Conservation (phyloP, 495 filamentous ascomycete species). For the Aspergillus avenaceus region DNA sequence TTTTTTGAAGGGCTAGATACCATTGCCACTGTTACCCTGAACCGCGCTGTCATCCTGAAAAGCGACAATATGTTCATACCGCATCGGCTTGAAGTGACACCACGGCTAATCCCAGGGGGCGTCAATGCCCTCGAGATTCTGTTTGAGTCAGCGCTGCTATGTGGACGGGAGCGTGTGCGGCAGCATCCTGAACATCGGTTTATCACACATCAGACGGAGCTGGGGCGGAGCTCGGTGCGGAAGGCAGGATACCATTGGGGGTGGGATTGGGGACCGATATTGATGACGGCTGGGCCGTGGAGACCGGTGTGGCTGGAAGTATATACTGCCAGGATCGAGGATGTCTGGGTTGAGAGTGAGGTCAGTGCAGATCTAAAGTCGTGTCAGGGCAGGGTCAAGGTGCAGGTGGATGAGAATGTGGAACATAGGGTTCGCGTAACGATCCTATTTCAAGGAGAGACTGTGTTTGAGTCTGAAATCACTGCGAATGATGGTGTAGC, state of each 20-base stretch:
- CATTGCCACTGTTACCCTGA: constrained; percentile 64
- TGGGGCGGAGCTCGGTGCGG: constrained; percentile 57
- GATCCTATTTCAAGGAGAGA: neutral
- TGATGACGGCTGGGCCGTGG: constrained; percentile 72
- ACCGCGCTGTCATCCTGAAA: constrained; percentile 59
- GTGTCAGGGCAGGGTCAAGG: constrained; percentile 1
- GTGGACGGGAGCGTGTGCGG: constrained; percentile 33
- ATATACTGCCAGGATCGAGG: constrained; percentile 51
- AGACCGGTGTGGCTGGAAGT: constrained; percentile 63
- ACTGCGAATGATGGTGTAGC: neutral
- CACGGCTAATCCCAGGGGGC: constrained; percentile 29
- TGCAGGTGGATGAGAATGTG: neutral
- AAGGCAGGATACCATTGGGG: constrained; percentile 82
- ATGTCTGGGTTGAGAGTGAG: constrained; percentile 5
- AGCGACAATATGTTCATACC: constrained; percentile 71
- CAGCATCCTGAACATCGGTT: constrained; percentile 29
- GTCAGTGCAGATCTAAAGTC: neutral
- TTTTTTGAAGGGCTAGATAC: constrained; percentile 42
- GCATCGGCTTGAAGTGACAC: constrained; percentile 55
- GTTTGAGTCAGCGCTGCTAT: constrained; percentile 34
- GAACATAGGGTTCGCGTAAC: neutral
- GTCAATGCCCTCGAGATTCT: constrained; percentile 27
- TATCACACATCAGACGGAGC: constrained; percentile 62
- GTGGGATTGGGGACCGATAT: constrained; percentile 75
- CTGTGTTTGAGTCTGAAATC: neutral